Evolutionary conservation across 2,329 filamentous ascomycete genomes (phyloP).

Genomic region (Alternaria sp.): DNA sequence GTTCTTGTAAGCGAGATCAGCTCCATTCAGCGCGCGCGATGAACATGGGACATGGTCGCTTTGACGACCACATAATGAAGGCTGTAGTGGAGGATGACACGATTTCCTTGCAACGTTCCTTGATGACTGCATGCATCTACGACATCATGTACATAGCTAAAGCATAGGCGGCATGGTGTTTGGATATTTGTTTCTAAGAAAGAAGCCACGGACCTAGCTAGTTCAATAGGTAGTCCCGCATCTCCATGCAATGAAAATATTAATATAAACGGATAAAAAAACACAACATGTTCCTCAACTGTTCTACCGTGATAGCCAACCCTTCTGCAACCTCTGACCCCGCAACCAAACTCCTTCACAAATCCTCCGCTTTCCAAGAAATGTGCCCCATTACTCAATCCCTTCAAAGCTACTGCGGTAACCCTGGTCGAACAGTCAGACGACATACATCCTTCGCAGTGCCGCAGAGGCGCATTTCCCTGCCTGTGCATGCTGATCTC

Average conservation of each 20-base stretch:
- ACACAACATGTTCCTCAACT: not conserved
- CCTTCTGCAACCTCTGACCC: not conserved
- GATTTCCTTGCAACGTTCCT: conserved; percentile 13
- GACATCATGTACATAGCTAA: conserved; percentile 10
- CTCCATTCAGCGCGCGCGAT: not conserved
- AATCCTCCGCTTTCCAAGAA: not conserved
- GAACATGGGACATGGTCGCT: not conserved
- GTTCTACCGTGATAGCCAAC: not conserved
- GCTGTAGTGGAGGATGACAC: conserved; percentile 4
- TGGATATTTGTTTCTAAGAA: not conserved
- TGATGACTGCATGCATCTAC: conserved; percentile 8
- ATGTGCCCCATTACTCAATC: not conserved
- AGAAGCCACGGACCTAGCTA: not conserved
- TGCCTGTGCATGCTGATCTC: not conserved
- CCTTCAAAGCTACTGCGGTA: not conserved
- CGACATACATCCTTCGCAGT: not conserved
- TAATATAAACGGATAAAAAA: not conserved
- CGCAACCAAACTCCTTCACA: not conserved
- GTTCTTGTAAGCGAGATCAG: conserved; percentile 30
- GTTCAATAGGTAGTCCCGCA: not conserved
- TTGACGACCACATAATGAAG: conserved; percentile 5
- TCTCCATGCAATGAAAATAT: not conserved
- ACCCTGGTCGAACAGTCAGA: not conserved
- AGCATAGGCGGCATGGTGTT: conserved; percentile 3
- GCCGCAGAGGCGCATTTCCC: not conserved